Evolutionary conservation across 2,329 filamentous ascomycete genomes (phyloP).

Genomic region (Pestalotiopsis sp.): DNA sequence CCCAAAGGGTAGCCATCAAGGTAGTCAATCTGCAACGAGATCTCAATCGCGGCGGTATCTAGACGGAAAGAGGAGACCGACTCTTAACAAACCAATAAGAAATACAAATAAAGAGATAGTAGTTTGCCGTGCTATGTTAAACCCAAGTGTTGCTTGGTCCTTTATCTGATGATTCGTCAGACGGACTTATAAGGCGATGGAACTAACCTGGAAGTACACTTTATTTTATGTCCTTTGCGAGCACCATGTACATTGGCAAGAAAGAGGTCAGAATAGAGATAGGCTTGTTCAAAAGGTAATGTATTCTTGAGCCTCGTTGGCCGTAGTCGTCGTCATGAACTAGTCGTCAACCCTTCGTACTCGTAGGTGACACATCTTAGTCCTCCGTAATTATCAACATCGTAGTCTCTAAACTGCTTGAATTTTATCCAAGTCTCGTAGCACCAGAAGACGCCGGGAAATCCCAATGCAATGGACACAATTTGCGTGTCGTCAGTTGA

Average conservation of each 20-base stretch:
- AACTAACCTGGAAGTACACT: no score
- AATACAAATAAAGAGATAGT: no score
- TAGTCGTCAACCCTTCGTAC: not conserved
- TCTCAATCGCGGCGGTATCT: not conserved
- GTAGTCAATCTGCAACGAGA: not conserved
- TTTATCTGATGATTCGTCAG: no score
- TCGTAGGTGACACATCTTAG: not conserved
- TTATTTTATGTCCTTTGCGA: no score
- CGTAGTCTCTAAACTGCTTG: not conserved
- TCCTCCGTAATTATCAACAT: conserved; percentile 2
- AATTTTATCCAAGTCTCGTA: not conserved
- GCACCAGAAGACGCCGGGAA: not conserved
- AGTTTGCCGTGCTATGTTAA: no score
- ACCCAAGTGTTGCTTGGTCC: no score
- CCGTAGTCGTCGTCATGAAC: not conserved
- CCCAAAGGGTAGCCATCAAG: conserved; percentile 10
- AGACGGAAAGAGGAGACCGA: not conserved
- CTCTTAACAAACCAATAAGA: not conserved
- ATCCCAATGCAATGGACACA: not conserved
- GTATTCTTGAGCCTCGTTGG: conserved; percentile 6
- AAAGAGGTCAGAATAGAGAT: not conserved
- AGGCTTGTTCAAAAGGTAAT: not conserved
- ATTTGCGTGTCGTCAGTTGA: not conserved
- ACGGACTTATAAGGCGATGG: no score
- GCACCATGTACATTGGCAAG: no score